Base-by-base conservation (phyloP, 2,329 filamentous ascomycete genomes). In the Gremmenia infestans region DNA sequence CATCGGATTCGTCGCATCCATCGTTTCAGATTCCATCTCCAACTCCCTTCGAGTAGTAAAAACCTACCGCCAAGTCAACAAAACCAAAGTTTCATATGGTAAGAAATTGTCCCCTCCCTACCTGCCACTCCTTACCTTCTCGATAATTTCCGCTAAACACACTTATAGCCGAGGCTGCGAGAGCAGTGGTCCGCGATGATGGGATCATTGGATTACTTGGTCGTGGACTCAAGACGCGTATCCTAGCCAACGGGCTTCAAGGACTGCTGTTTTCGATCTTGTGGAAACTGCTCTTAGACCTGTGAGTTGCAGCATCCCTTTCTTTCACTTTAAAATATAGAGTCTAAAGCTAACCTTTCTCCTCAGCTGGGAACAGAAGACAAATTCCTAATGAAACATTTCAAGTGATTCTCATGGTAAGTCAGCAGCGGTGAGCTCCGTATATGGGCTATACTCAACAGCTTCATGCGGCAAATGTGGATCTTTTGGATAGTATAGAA, bases 61-160 rank as follows among this genome's bases (percentile, higher is more conserved):
- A 64, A 78, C 76, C 0, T 78, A 77, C 54, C 74, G 76, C 1
- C 76, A 78, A 58, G 76, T 78, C 56, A 78, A 78, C 51, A 75
- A 78, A 17, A 75, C 70, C 4, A 68, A 75, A 47, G 70, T 78
- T 1, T 77, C 76, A 2, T 78, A 78, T 42, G 57, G 75, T 78
- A 66, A 65, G 68, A 37, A 0, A 4, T 6, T 14, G 19, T 6
- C 11, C 15, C 11, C 4, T 7, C 15, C 2, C 5, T 14, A 1
- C 3, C 14, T 12, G 6, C 22, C 7, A 17, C 8, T 43, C 15
- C 23, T 12, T 25, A 9, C 19, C 2, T 1, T 8, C 19, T 50
- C 48, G 2, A 12, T 25, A 11, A 47, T 5, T 23, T 4, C 3
- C 39, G 35, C 50, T 54, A 32, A 52, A 36, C 9, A 1, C 48